These are phyloP conservation scores for Cicer cuneatum DNA, from an alignment of 306 rosid genomes.

Conservation along the genomic window DNA sequence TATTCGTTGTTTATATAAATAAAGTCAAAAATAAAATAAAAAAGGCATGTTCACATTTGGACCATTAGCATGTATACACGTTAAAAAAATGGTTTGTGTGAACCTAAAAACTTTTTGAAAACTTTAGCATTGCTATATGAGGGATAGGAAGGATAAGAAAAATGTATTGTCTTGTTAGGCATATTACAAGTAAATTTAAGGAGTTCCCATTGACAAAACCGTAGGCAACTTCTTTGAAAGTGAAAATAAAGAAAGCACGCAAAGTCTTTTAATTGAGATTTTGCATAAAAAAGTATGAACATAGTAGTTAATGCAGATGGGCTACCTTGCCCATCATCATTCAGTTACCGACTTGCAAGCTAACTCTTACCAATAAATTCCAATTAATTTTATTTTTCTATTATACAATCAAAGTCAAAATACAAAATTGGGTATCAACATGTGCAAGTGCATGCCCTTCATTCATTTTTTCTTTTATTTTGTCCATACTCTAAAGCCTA, in stretches of 20 bases:
- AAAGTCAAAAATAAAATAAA: slow-evolving; percentile 15
- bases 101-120: not conserved
- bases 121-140: not conserved
- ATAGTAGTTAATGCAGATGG: slow-evolving; percentile 62
- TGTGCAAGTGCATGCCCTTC: slow-evolving; percentile 43
- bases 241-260: not conserved
- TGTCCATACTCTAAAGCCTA: slow-evolving; percentile 10
- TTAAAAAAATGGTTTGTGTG: not conserved
- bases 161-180: slow-evolving; percentile 6
- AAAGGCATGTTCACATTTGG: not conserved
- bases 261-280: not conserved
- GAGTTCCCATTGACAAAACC: slow-evolving; percentile 22
- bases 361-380: slow-evolving; percentile 55
- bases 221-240: not conserved
- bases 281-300: slow-evolving; percentile 1
- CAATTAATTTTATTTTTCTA: not conserved
- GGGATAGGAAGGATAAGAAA: not conserved
- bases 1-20: not conserved
- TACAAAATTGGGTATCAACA: slow-evolving; percentile 23
- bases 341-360: slow-evolving; percentile 60
- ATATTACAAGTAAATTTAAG: not conserved
- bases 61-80: not conserved
- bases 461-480: not conserved
- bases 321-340: slow-evolving; percentile 45
- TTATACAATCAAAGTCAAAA: slow-evolving; percentile 54